These are phyloP conservation scores for Aureobasidium lini DNA, from an alignment of 2,329 filamentous ascomycete species.

Conservation along the genomic window DNA sequence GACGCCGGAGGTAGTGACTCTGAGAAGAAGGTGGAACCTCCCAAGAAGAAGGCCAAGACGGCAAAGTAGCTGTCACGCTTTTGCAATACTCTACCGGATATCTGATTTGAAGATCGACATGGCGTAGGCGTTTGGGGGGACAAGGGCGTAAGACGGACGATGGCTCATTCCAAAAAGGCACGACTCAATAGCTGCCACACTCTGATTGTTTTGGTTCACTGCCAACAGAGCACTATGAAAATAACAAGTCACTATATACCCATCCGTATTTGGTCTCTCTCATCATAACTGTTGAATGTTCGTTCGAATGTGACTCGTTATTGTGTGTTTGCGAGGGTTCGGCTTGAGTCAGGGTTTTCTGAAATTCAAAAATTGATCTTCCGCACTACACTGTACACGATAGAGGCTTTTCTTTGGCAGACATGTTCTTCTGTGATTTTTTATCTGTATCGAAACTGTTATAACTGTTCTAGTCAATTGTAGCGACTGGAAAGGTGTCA, in stretches of 20 bases:
- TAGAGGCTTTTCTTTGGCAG: too few relatives aligned
- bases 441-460: too few relatives aligned
- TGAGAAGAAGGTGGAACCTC: slow-evolving; percentile 48
- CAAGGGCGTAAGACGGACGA: background rate
- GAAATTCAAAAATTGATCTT: too few relatives aligned
- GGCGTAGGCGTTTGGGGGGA: slow-evolving; percentile 10
- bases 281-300: too few relatives aligned
- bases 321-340: too few relatives aligned
- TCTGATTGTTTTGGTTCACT: background rate
- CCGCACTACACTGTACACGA: too few relatives aligned
- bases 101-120: background rate
- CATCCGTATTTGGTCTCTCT: too few relatives aligned
- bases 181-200: background rate
- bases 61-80: background rate
- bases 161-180: background rate
- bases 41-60: slow-evolving; percentile 59
- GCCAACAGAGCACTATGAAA: background rate
- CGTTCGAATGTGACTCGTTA: too few relatives aligned
- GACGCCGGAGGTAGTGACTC: slow-evolving; percentile 51
- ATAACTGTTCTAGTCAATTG: too few relatives aligned
- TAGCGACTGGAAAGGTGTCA: too few relatives aligned
- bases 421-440: too few relatives aligned
- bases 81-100: background rate
- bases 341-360: too few relatives aligned
- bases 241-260: background rate